These are phyloP conservation scores for Penicillium thymicola DNA, from an alignment of 2,329 filamentous ascomycete genomes.

Conservation along the genomic window DNA sequence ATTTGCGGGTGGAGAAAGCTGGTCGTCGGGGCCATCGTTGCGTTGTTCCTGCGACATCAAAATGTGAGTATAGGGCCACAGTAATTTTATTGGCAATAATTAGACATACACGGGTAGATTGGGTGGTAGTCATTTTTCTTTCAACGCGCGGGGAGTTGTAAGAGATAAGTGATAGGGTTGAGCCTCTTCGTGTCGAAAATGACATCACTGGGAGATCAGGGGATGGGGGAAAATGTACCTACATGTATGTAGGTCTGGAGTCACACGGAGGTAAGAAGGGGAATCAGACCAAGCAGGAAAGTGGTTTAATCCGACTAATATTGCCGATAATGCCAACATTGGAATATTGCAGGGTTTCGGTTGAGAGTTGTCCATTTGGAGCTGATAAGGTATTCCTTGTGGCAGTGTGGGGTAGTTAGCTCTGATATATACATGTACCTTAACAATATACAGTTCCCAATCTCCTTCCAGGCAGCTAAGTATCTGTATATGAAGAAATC, in stretches of 20 bases:
- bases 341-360: background rate
- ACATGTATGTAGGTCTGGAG: too few species aligned
- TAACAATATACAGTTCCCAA: background rate
- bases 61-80: background rate
- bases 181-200: conserved; percentile 12
- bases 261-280: background rate
- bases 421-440: background rate
- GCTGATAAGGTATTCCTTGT: background rate
- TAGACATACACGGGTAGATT: background rate
- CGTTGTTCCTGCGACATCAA: background rate
- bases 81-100: too few species aligned
- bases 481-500: background rate
- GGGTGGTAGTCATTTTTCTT: background rate
- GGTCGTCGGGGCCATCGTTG: background rate
- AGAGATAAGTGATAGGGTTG: conserved; percentile 2
- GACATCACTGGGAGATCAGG: conserved; percentile 17
- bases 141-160: background rate
- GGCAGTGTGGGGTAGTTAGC: background rate
- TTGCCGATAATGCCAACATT: background rate
- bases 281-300: background rate
- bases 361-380: background rate
- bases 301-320: background rate
- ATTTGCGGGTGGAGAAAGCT: background rate
- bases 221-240: background rate
- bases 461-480: background rate